Conservation (phyloP, 1,284 basidiomycete genomes). For the Apiotrichum brassicae region DNA sequence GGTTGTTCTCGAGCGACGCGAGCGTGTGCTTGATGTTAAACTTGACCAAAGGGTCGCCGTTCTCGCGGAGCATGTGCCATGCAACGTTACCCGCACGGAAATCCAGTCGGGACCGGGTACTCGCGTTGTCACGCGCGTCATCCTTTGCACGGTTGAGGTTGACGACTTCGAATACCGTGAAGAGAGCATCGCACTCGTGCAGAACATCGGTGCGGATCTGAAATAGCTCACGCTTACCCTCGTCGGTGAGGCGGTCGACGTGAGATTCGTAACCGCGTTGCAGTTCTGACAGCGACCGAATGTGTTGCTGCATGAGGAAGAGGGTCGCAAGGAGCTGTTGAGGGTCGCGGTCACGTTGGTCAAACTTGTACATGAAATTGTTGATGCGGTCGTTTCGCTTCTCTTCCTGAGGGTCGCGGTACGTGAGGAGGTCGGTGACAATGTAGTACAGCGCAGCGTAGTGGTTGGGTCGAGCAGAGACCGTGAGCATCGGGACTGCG, state of each 20-base stretch:
- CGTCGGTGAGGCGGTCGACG: slow-evolving; percentile 50
- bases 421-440: slow-evolving; percentile 78
- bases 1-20: slow-evolving; percentile 78
- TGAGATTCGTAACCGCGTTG: slow-evolving; percentile 57
- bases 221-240: slow-evolving; percentile 56
- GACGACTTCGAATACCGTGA: slow-evolving; percentile 83
- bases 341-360: slow-evolving; percentile 70
- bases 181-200: slow-evolving; percentile 71
- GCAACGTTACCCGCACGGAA: slow-evolving; percentile 81
- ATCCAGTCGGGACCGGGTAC: slow-evolving; percentile 71
- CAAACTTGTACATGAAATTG: slow-evolving; percentile 80
- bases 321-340: slow-evolving; percentile 62
- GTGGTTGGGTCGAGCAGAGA: slow-evolving; percentile 79
- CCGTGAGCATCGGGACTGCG: slow-evolving; percentile 75
- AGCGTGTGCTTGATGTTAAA: slow-evolving; percentile 72
- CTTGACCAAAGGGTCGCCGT: slow-evolving; percentile 72
- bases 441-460: slow-evolving; percentile 84
- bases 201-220: slow-evolving; percentile 65
- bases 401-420: slow-evolving; percentile 79
- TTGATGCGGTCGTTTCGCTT: slow-evolving; percentile 70
- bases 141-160: slow-evolving; percentile 63
- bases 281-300: slow-evolving; percentile 57
- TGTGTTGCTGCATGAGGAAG: slow-evolving; percentile 64
- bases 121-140: slow-evolving; percentile 63
- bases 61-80: slow-evolving; percentile 81